Evolutionary conservation across 2,329 filamentous ascomycete genomes (phyloP), one percentile per base, ranked within the genome.

Genomic region (Tolypocladium inflatum): DNA sequence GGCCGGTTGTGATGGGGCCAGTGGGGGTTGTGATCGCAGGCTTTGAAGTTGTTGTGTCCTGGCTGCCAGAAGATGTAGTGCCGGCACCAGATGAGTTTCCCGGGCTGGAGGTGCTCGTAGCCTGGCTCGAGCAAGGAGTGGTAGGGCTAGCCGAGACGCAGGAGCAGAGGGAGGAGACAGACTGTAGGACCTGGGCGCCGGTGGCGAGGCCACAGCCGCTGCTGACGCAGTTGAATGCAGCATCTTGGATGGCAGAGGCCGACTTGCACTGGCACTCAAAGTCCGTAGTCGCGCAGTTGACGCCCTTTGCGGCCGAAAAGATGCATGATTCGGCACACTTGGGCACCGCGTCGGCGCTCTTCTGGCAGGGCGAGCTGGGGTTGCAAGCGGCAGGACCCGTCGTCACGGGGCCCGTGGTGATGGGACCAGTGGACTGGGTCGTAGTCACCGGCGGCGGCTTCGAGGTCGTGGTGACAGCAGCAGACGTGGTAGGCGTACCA

Each of bases 211-310:
- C 65, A 45, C 66, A 69, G 9, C 54, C 61, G 17, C 42, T 55
- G 9, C 62, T 52, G 41, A 69, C 65, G 48, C 66, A 68, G 35
- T 23, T 35, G 21, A 55, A 54, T 0, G 65, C 65, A 0, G 62
- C 61, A 2, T 52, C 21, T 42, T 67, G 67, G 38, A 71, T 67
- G 19, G 60, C 61, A 2, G 43, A 53, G 2, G 55, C 54, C 10
- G 61, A 63, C 6, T 59, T 60, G 57, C 67, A 70, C 42, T 65
- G 63, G 54, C 67, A 70, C 19, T 57, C 59, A 54, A 60, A 67
- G 59, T 70, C 65, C 3, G 42, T 55, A 8, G 58, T 57, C 13
- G 56, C 59, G 41, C 67, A 70, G 21, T 62, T 63, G 8, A 59
- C 59, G 5, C 61, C 63, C 19, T 60, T 61, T 4, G 66, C 67